Evolutionary conservation across 371 early-diverging fungal genomes (phyloP).

Genomic region (Amoeboaphelidium protococcarum): DNA sequence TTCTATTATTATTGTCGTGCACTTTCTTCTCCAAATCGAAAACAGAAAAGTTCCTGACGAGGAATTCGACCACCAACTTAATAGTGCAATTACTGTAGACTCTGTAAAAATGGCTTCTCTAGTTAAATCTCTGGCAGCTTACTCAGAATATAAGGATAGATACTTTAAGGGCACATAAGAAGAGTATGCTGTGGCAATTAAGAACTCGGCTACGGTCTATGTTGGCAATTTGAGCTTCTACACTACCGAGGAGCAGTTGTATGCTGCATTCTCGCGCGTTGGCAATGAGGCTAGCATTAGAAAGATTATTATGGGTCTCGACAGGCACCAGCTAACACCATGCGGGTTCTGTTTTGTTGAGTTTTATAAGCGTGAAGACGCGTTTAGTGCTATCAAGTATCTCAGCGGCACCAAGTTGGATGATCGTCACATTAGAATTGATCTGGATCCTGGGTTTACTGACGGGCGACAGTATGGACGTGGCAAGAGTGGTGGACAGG

Average conservation of each 20-base stretch:
- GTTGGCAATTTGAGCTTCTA: slow-evolving; percentile 76
- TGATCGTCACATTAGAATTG: slow-evolving; percentile 76
- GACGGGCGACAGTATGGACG: slow-evolving; percentile 92
- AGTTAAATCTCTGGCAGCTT: background rate
- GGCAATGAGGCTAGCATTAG: slow-evolving; percentile 74
- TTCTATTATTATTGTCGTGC: too few relatives aligned
- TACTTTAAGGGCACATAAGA: background rate
- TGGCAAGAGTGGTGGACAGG: slow-evolving; percentile 84
- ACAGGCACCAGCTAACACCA: slow-evolving; percentile 70
- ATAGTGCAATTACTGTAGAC: too few relatives aligned
- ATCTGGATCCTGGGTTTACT: slow-evolving; percentile 88
- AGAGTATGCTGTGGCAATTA: background rate
- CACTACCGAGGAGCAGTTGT: slow-evolving; percentile 45
- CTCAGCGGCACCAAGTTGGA: slow-evolving; percentile 83
- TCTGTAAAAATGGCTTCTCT: background rate
- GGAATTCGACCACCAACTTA: too few relatives aligned
- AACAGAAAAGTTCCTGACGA: too few relatives aligned
- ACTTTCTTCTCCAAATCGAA: too few relatives aligned
- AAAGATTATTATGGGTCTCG: slow-evolving; percentile 94
- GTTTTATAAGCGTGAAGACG: slow-evolving; percentile 51
- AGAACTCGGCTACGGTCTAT: slow-evolving; percentile 50
- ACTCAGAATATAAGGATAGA: background rate
- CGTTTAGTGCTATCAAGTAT: slow-evolving; percentile 74
- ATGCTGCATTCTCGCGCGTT: slow-evolving; percentile 34
- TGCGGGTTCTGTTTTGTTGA: slow-evolving; percentile 59